Percentiles rank a stretch among this genome's conserved stretches.
Evolutionary conservation across 306 rosid genomes (phyloP).

Genomic region (Geum urbanum): DNA sequence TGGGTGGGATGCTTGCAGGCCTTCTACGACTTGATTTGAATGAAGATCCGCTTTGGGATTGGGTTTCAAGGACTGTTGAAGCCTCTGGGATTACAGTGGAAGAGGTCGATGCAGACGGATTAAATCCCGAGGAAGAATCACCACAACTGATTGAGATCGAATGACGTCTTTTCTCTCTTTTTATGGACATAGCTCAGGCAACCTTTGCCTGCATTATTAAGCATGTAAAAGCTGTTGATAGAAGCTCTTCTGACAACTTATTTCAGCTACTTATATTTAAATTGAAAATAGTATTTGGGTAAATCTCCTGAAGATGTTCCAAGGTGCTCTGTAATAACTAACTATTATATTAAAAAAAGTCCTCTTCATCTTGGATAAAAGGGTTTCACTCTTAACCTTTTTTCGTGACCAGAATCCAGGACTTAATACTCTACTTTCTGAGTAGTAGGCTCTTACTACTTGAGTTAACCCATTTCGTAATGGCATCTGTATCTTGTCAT

Average conservation of each 20-base stretch:
- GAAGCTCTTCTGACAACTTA: background rate
- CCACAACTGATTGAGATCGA: constrained; percentile 86
- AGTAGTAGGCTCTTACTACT: too few relatives aligned
- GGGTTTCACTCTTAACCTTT: too few relatives aligned
- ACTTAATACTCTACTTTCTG: too few relatives aligned
- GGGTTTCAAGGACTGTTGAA: constrained; percentile 81
- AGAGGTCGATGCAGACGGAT: constrained; percentile 44
- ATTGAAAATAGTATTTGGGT: too few relatives aligned
- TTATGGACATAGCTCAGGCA: background rate
- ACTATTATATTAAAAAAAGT: too few relatives aligned
- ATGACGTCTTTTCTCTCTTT: constrained; percentile 19
- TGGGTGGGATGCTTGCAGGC: constrained; percentile 89
- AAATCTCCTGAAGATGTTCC: too few relatives aligned
- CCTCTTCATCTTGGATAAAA: too few relatives aligned
- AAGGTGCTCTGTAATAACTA: too few relatives aligned
- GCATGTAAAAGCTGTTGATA: constrained; percentile 5
- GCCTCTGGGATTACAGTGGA: constrained; percentile 61
- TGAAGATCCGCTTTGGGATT: constrained; percentile 88
- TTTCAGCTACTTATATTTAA: background rate
- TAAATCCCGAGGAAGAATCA: constrained; percentile 43
- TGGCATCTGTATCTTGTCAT: too few relatives aligned
- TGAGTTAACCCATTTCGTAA: too few relatives aligned
- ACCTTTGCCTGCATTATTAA: background rate
- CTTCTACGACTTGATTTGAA: constrained; percentile 77
- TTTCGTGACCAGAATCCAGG: too few relatives aligned